Conservation (phyloP, 768 basidiomycete species). For the Rubroboletus satanas region DNA sequence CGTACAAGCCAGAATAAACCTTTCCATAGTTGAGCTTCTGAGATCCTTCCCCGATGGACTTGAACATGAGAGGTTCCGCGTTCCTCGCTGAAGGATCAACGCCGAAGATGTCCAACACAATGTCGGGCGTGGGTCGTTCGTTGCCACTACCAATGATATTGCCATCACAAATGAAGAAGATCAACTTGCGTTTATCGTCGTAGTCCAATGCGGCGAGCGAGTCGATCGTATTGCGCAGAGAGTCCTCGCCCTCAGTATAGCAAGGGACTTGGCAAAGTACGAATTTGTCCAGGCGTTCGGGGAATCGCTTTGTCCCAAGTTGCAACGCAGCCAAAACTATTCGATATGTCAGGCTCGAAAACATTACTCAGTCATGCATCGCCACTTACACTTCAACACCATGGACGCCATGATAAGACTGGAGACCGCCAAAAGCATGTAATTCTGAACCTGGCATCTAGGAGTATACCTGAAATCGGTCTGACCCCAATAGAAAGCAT, state of each 20-base stretch:
- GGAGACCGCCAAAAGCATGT: conserved; percentile 52
- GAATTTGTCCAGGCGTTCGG: conserved; percentile 67
- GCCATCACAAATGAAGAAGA: conserved; percentile 66
- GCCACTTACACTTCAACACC: conserved; percentile 51
- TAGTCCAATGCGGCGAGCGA: conserved; percentile 62
- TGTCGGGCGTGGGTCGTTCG: conserved; percentile 61
- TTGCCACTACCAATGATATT: conserved; percentile 71
- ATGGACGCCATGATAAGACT: conserved; percentile 56
- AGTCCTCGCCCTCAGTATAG: conserved; percentile 71
- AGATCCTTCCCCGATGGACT: conserved; percentile 63
- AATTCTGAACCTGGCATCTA: conserved; percentile 59
- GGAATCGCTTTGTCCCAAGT: conserved; percentile 53
- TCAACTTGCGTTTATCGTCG: conserved; percentile 67
- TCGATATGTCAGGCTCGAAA: conserved; percentile 7
- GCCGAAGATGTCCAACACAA: conserved; percentile 64
- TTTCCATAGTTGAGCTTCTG: conserved; percentile 69
- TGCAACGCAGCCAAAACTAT: conserved; percentile 65
- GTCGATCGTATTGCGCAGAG: conserved; percentile 63
- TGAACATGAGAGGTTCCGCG: conserved; percentile 64
- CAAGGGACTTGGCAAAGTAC: conserved; percentile 66
- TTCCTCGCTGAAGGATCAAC: conserved; percentile 61
- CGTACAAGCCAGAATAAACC: conserved; percentile 66
- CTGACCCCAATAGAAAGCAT: conserved; percentile 54
- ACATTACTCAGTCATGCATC: not conserved
- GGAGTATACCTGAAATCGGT: conserved; percentile 56